Base-by-base conservation (phyloP, 345 rosid species). In the Clausena lansium region DNA sequence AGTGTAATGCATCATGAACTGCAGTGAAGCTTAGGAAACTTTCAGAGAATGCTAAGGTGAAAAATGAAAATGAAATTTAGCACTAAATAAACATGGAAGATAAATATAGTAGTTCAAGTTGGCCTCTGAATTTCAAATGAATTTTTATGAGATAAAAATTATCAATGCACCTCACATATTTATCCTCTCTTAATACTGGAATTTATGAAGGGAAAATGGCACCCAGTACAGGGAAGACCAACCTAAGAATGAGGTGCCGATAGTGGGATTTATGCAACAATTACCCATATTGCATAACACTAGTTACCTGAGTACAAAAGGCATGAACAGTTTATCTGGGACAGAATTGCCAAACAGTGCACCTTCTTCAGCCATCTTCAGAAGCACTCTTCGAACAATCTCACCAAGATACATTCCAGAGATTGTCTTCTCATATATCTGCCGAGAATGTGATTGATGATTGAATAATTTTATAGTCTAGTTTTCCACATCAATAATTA, bases 331-430 rank as follows among this genome's bases (percentile, higher is more conserved):
- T 78, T 91, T 89, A 47, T 76, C 76, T 6, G 91, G 92, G 69
- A 80, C 50, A 0, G 61, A 68, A 61, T 82, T 71, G 41, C 93
- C 91, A 52, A 95, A 93, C 70, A 91, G 70, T 66, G 81, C 88
- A 77, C 87, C 86, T 78, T 79, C 92, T 81, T 82, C 81, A 47
- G 91, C 89, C 91, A 95, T 89, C 68, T 84, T 76, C 27, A 87
- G 80, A 33, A 92, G 84, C 63, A 83, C 92, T 79, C 92, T 78
- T 20, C 94, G 83, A 17, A 85, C 95, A 78, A 93, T 93, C 86
- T 95, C 98, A 71, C 97, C 98, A n/a, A 89, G 90, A 81, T 93
- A 93, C 98, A 95, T 95, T 75, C 98, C 98, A 47, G 98, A 88
- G 80, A 93, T 93, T 70, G 91, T 95, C 89, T 91, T 95, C 91